Evolutionary conservation across 352 stramenopile species (phyloP).

Genomic region (Aphanomyces astaci): DNA sequence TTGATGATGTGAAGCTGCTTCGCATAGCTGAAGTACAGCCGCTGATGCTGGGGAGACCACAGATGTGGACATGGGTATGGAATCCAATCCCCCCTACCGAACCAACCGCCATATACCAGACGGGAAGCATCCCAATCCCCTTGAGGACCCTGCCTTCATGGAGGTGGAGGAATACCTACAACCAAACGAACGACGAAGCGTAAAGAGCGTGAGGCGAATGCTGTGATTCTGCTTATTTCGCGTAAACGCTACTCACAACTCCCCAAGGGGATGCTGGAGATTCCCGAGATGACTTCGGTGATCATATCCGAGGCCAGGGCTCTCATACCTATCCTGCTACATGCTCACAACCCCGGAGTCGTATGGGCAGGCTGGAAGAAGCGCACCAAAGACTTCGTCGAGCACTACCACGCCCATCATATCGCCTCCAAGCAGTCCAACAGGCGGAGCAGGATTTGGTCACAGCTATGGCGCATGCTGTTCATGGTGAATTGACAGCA

Average conservation of each 20-base stretch:
- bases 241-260: not conserved
- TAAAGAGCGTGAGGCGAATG: too few species aligned
- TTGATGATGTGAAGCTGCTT: not conserved
- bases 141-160: too few species aligned
- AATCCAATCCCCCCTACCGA: too few species aligned
- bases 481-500: not conserved
- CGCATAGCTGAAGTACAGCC: not conserved
- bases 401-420: not conserved
- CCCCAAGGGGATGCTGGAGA: not conserved
- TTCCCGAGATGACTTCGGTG: not conserved
- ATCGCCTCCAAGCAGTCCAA: not conserved
- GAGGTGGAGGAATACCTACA: too few species aligned
- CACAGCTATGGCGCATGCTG: not conserved
- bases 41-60: not conserved
- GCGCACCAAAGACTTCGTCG: not conserved
- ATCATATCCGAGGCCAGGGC: not conserved
- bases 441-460: not conserved
- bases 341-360: not conserved
- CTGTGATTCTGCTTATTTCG: too few species aligned
- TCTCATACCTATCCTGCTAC: not conserved
- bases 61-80: too few species aligned
- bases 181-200: too few species aligned
- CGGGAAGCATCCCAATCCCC: too few species aligned
- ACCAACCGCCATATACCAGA: too few species aligned
- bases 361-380: not conserved